phyloP scores from a whole-genome alignment of 1,139 yeast genomes.

The Suhomyces kunorum region DNA sequence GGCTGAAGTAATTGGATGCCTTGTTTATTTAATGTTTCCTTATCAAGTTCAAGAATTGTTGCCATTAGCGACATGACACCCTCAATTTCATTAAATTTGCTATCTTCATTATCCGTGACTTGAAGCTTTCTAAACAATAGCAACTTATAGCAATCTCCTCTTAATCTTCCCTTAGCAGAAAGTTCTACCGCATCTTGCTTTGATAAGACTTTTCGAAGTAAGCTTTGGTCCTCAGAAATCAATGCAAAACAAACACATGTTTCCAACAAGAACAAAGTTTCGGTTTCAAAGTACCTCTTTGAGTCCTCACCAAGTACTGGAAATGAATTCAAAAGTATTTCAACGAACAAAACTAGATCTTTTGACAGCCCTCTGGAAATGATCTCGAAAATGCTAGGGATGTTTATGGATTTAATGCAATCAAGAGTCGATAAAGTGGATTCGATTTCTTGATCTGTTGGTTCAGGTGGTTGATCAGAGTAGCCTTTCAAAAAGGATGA shows the following conservation, averaged over 20 bases:
- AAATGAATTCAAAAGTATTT: constrained; percentile 29
- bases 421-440: constrained; percentile 80
- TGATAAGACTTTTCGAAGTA: constrained; percentile 28
- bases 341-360: constrained; percentile 23
- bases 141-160: constrained; percentile 44
- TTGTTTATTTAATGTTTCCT: constrained; percentile 43
- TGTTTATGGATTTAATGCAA: constrained; percentile 69
- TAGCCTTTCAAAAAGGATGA: constrained; percentile 90
- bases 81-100: not conserved
- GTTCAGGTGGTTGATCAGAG: constrained; percentile 85
- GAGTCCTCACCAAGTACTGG: constrained; percentile 37
- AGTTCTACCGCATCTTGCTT: constrained; percentile 25
- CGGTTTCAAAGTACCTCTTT: constrained; percentile 54
- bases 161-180: constrained; percentile 32
- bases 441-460: constrained; percentile 89
- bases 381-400: constrained; percentile 51
- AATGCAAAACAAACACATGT: constrained; percentile 52
- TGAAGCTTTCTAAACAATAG: constrained; percentile 39
- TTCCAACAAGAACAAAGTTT: constrained; percentile 58
- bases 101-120: constrained; percentile 11
- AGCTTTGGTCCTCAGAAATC: constrained; percentile 40
- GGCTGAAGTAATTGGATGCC: constrained; percentile 58
- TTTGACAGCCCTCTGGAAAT: constrained; percentile 36
- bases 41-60: constrained; percentile 32
- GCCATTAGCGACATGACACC: constrained; percentile 17